Evolutionary conservation across 2,329 filamentous ascomycete species (phyloP).

Genomic region (Fusarium duplospermum): DNA sequence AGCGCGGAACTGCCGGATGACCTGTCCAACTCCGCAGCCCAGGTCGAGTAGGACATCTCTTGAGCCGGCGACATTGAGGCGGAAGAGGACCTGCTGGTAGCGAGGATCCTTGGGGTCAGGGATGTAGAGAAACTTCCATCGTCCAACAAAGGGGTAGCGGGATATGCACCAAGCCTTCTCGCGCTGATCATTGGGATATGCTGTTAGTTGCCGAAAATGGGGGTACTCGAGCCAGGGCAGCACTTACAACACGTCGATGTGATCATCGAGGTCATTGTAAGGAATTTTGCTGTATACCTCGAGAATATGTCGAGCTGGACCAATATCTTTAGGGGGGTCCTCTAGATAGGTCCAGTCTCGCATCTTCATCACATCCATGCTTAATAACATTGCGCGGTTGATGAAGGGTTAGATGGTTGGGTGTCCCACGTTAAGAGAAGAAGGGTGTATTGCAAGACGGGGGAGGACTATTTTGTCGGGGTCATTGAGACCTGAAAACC

Average conservation of each 20-base stretch:
- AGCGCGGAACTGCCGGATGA: constrained; percentile 60
- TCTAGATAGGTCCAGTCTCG: constrained; percentile 53
- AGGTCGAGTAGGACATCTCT: constrained; percentile 59
- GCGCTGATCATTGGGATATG: constrained; percentile 48
- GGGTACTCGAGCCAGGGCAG: not conserved
- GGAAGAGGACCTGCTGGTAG: constrained; percentile 56
- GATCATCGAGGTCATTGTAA: constrained; percentile 48
- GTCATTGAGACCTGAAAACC: constrained; percentile 33
- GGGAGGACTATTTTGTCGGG: constrained; percentile 4
- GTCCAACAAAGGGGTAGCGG: constrained; percentile 59
- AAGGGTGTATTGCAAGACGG: constrained; percentile 7
- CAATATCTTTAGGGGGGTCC: constrained; percentile 52
- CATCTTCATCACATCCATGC: constrained; percentile 51
- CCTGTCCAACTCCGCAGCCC: constrained; percentile 63
- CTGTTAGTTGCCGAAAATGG: constrained; percentile 15
- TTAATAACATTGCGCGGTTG: constrained; percentile 38
- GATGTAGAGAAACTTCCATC: constrained; percentile 62
- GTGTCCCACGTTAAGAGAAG: not conserved
- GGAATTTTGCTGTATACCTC: constrained; percentile 54
- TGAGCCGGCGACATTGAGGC: constrained; percentile 54
- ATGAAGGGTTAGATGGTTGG: not conserved
- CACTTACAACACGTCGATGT: constrained; percentile 53
- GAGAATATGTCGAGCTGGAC: constrained; percentile 51
- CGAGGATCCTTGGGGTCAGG: constrained; percentile 54
- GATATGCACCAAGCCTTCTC: constrained; percentile 59